Conservation (phyloP, 345 rosid genomes). For the Gossypium sturtianum region DNA sequence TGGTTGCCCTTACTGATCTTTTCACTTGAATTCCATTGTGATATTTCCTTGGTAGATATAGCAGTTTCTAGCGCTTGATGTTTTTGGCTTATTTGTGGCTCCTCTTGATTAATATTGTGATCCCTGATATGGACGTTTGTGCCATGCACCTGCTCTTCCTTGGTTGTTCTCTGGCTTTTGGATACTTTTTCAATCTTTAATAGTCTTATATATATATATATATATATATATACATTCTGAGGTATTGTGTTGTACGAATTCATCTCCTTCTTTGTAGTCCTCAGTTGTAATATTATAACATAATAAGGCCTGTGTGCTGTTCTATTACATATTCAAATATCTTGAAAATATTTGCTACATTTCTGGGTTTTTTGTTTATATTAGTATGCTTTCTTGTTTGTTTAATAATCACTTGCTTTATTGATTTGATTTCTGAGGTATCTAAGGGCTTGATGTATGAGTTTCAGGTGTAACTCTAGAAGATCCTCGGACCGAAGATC, state of each 20-base stretch:
- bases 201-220: neutral
- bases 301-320: neutral
- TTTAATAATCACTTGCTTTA: neutral
- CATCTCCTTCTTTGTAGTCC: neutral
- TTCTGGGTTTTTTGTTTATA: neutral
- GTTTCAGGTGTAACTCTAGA: constrained; percentile 88
- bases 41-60: neutral
- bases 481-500: constrained; percentile 98
- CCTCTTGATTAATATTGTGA: neutral
- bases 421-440: neutral
- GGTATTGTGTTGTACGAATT: neutral
- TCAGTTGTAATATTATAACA: neutral
- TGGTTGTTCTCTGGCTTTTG: neutral
- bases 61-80: neutral
- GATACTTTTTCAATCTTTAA: neutral
- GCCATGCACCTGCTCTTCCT: neutral
- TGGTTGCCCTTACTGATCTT: neutral
- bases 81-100: neutral
- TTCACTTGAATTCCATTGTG: constrained; percentile 1
- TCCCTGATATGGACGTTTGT: neutral
- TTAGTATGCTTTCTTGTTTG: neutral
- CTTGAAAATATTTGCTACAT: neutral
- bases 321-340: neutral
- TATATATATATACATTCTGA: neutral
- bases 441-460: constrained; percentile 24